phyloP scores from a whole-genome alignment of 371 early-diverging fungal species.

The Haplosporangium sp. region DNA sequence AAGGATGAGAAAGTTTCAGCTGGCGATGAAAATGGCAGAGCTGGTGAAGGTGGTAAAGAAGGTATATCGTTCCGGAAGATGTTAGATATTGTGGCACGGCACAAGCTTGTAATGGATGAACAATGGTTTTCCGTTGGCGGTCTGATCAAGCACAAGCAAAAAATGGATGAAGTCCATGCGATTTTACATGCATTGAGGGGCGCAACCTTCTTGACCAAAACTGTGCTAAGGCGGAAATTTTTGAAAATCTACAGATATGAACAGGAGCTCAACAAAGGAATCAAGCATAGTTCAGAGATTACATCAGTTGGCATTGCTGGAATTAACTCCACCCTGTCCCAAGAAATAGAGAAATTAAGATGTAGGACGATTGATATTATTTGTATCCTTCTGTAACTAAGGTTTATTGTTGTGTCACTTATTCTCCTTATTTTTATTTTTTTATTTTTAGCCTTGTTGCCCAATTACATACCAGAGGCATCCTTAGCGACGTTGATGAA shows the following conservation, averaged over 20 bases:
- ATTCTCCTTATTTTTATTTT: too few species aligned
- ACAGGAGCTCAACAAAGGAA: not conserved
- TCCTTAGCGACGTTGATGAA: too few species aligned
- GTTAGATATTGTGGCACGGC: conserved; percentile 67
- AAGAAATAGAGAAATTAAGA: too few species aligned
- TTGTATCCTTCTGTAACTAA: too few species aligned
- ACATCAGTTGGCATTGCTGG: too few species aligned
- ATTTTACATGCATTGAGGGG: conserved; percentile 22
- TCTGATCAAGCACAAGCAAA: conserved; percentile 43
- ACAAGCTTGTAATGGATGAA: conserved; percentile 65
- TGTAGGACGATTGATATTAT: too few species aligned
- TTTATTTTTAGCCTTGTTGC: too few species aligned
- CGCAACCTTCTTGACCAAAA: conserved; percentile 24
- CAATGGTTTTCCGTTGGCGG: conserved; percentile 45
- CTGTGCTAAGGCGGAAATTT: conserved; percentile 34
- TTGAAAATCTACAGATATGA: conserved; percentile 29
- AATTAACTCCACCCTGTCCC: too few species aligned
- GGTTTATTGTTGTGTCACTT: too few species aligned
- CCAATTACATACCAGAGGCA: too few species aligned
- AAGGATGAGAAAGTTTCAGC: conserved; percentile 34
- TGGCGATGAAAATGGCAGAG: conserved; percentile 55
- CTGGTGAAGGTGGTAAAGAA: too few species aligned
- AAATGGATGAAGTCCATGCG: conserved; percentile 48
- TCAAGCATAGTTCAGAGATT: too few species aligned
- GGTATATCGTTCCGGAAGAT: conserved; percentile 71